Base-by-base conservation (phyloP, 768 basidiomycete genomes). In the Hygrophorus russula region DNA sequence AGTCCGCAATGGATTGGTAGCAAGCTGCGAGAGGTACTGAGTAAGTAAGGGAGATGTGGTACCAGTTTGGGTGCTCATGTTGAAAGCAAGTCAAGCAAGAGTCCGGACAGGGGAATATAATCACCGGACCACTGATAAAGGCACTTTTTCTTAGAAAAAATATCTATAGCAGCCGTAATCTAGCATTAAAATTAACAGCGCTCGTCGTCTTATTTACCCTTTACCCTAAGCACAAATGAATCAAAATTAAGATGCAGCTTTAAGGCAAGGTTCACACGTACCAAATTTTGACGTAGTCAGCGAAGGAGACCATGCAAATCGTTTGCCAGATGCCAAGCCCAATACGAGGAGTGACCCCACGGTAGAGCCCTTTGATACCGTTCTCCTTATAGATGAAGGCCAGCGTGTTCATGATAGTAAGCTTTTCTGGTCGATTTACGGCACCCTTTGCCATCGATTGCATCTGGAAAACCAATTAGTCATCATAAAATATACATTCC, bases 241-340 rank as follows among this genome's bases (percentile, higher is more conserved):
- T 40, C 35, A 61, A 47, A 7, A 31, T 40, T 35, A 61, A 47
- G 37, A 48, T 31, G 15, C 33, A 36, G 12, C 8, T 37, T 8
- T 7, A 13, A 24, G 9, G 10, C 36, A 14, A 30, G 11, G 11
- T 3, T 19, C 43, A 29, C 30, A 55, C 73, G 29, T 49, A 83
- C 84, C 88, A 91, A 45, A 67, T 71, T 61, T 92, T 94, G 50
- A 97, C 92, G 57, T 92, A 92, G 65, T 97, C 93, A 14, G 93
- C 92, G 50, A 97, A 83, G 15, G 89, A 92, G 52, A 98, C 94
- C 94, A 99, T 99, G 73, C 96, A 99, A 52, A 97, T 73, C 5
- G 91, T 96, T 65, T 96, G 91, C 91, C 91, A 96, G 59, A 94
- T 76, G 47, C 94, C 92, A 47, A 99, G 78, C 49, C 79, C 96